phyloP scores from a whole-genome alignment of 139 green algal species.

The Eudorina sp. region DNA sequence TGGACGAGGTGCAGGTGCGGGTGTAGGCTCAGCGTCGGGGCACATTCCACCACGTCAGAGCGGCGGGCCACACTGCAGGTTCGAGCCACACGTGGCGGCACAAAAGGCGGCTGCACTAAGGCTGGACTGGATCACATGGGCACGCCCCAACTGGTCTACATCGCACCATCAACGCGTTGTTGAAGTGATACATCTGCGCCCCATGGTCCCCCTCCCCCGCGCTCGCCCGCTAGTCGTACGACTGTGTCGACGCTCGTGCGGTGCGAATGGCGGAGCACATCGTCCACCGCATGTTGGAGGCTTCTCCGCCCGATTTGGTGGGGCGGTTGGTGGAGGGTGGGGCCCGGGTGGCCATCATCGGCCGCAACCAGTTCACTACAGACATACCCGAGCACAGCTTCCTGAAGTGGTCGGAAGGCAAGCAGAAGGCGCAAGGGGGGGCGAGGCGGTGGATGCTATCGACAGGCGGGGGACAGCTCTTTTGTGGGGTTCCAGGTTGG shows the following conservation, averaged over 20 bases:
- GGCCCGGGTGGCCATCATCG: constrained; percentile 81
- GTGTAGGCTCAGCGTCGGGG: no score
- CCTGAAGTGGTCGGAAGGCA: constrained; percentile 62
- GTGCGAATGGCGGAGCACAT: constrained; percentile 52
- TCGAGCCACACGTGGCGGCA: no score
- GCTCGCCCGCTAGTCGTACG: constrained; percentile 56
- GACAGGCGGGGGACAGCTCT: no score
- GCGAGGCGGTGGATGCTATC: neutral
- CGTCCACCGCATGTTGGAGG: constrained; percentile 64
- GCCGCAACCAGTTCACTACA: constrained; percentile 74
- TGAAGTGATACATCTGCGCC: no score
- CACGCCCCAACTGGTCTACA: no score
- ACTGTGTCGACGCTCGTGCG: constrained; percentile 63
- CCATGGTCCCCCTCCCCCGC: neutral
- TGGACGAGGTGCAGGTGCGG: no score
- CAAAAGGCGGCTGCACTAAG: no score
- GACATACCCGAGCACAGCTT: constrained; percentile 82
- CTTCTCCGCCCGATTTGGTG: constrained; percentile 50
- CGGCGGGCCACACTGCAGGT: no score
- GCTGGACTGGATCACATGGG: no score
- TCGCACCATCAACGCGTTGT: no score
- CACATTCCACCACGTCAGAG: no score
- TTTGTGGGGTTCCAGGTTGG: no score
- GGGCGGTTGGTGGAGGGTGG: constrained; percentile 46
- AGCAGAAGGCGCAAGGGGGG: neutral